Evolutionary conservation across 2,329 filamentous ascomycete species (phyloP).

Genomic region (Clonostachys solani): DNA sequence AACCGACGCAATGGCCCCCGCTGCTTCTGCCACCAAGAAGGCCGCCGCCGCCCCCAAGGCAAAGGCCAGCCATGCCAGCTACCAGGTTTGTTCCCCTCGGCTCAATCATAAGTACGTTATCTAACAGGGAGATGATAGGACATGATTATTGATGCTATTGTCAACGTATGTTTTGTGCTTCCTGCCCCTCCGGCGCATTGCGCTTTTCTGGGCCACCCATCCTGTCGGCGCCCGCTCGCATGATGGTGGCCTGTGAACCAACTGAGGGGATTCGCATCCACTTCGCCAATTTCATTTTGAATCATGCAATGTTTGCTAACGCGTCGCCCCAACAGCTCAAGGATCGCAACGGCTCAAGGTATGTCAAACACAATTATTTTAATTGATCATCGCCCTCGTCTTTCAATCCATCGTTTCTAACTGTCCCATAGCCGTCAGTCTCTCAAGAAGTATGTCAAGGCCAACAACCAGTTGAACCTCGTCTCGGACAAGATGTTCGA

Average conservation of each 20-base stretch:
- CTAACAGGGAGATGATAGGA: constrained; percentile 40
- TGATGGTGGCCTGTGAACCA: background rate
- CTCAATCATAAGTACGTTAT: background rate
- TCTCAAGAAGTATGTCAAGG: constrained; percentile 57
- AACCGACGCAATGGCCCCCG: constrained; percentile 46
- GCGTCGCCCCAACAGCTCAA: constrained; percentile 43
- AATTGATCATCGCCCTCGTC: too few species aligned
- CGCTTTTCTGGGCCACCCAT: constrained; percentile 26
- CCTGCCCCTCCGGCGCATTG: constrained; percentile 4
- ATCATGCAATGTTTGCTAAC: constrained; percentile 27
- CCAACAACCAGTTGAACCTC: constrained; percentile 45
- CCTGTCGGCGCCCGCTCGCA: background rate
- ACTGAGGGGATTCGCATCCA: constrained; percentile 1
- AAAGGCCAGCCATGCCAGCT: constrained; percentile 49
- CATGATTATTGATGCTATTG: constrained; percentile 60
- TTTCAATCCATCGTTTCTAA: too few species aligned
- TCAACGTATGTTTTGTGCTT: constrained; percentile 45
- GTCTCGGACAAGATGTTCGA: constrained; percentile 53
- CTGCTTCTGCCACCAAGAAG: constrained; percentile 39
- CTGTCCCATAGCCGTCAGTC: constrained; percentile 43
- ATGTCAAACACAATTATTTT: constrained; percentile 5
- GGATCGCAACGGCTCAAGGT: constrained; percentile 54
- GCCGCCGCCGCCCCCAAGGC: constrained; percentile 38
- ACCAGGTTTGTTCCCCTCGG: constrained; percentile 45
- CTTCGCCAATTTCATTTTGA: constrained; percentile 6